Evolutionary conservation across 2,329 filamentous ascomycete genomes (phyloP), one percentile per base, ranked within the genome.

Genomic region (Sphaerulina populicola): DNA sequence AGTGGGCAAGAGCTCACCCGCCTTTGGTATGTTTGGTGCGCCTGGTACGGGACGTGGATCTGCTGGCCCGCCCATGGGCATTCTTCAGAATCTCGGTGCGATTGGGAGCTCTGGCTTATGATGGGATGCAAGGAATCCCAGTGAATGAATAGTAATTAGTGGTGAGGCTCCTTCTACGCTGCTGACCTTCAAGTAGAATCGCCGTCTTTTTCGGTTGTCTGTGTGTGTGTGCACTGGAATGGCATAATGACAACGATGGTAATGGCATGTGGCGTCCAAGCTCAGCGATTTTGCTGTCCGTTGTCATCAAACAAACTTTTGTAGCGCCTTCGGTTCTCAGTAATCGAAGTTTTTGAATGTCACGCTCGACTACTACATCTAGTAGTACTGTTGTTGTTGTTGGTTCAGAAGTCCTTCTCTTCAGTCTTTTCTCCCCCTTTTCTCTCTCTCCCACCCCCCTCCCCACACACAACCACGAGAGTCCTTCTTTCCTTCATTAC

Each of bases 1-100:
- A 42, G 71, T 72, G 1, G 62, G 64, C 18, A 71, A 72, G 59
- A 71, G 69, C 35, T 63, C 71, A 5, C 67, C 71, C 23, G 64
- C 62, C 27, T 55, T 53, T 9, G 54, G 52, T 8, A 27, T 38
- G 21, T 66, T 67, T 35, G 64, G 64, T 21, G 60, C 63, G 11
- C 62, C 62, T n/a, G 63, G 63, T 37, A 39, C 46, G 14, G 46
- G 46, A 7, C 46, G 46, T 29, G 39, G 38, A 21, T 30, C 31
- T 15, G 30, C 36, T 33, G 50, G 44, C 14, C 50, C 51, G 11
- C 37, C 53, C 43, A 37, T 38, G 9, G 56, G 54, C 21, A 57
- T 57, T 6, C 62, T 65, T 41, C 56, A 57, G 33, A 61, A 57
- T 40, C 41, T 65, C 15, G 60, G 62, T 6, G 60, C 61, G 14